phyloP scores from a whole-genome alignment of 257 asterid species.

The Solanum habrochaites region DNA sequence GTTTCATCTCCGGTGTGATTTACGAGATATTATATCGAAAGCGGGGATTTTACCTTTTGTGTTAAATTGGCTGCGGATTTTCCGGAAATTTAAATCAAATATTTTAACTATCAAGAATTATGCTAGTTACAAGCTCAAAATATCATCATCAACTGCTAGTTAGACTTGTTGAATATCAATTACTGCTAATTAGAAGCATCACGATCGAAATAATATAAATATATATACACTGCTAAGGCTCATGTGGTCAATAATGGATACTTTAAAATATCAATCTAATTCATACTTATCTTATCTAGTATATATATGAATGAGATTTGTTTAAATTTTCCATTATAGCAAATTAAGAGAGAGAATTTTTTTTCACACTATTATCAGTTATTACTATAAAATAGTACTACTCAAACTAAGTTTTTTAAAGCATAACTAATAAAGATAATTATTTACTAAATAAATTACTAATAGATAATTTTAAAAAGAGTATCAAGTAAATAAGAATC shows the following conservation, averaged over 20 bases:
- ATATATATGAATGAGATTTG: too few species aligned
- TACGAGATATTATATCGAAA: too few species aligned
- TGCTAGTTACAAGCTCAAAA: too few species aligned
- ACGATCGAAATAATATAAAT: neutral
- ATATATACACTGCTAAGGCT: neutral
- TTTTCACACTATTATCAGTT: neutral
- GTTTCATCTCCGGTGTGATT: too few species aligned
- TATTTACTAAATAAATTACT: neutral
- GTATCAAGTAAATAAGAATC: neutral
- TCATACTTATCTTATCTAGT: too few species aligned
- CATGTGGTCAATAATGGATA: too few species aligned
- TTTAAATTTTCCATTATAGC: neutral
- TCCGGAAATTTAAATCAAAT: too few species aligned
- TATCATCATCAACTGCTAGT: too few species aligned
- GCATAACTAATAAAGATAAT: neutral
- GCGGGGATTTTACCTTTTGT: rapidly evolving
- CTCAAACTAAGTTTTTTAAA: neutral
- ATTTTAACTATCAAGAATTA: too few species aligned
- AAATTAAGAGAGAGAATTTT: neutral
- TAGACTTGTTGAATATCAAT: too few species aligned
- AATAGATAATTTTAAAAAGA: neutral
- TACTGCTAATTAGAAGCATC: neutral
- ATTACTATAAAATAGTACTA: neutral
- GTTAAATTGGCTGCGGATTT: too few species aligned
- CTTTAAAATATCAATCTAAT: neutral